Percentiles rank a stretch among this genome's conserved stretches.
Conservation (phyloP, 2,329 filamentous ascomycete species). For the Sclerotinia nivalis region DNA sequence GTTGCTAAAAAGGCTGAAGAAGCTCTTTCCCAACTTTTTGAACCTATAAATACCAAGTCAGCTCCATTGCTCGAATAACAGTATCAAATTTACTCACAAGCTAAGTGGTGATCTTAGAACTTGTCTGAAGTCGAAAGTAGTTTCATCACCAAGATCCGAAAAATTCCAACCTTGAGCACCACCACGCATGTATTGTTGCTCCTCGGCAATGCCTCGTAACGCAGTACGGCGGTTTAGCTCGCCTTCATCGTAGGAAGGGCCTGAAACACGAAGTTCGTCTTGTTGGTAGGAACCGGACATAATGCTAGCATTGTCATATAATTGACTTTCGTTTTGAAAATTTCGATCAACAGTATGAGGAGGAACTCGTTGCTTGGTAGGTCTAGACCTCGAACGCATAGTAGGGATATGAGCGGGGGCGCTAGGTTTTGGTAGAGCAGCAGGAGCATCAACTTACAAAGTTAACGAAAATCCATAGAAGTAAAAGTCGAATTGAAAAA, state of each 20-base stretch:
- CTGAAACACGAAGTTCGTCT: constrained; percentile 21
- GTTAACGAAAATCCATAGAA: not conserved
- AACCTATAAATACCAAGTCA: not conserved
- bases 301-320: constrained; percentile 43
- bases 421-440: not conserved
- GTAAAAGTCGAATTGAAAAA: not conserved
- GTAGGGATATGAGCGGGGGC: constrained; percentile 9
- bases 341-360: constrained; percentile 30
- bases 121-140: not conserved
- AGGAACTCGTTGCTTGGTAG: constrained; percentile 11
- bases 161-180: not conserved
- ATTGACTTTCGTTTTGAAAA: constrained; percentile 43
- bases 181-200: constrained; percentile 24
- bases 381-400: constrained; percentile 14
- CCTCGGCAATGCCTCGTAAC: constrained; percentile 24
- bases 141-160: not conserved
- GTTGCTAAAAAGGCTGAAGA: not conserved
- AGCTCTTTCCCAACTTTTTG: not conserved
- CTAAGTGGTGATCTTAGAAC: not conserved
- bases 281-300: constrained; percentile 31
- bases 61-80: not conserved
- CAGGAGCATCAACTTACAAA: constrained; percentile 8
- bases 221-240: constrained; percentile 18
- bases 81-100: not conserved
- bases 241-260: constrained; percentile 19